Evolutionary conservation across 169 alveolate species (phyloP), one percentile per base, ranked within the genome.

Genomic region (Perkinsus marinus): DNA sequence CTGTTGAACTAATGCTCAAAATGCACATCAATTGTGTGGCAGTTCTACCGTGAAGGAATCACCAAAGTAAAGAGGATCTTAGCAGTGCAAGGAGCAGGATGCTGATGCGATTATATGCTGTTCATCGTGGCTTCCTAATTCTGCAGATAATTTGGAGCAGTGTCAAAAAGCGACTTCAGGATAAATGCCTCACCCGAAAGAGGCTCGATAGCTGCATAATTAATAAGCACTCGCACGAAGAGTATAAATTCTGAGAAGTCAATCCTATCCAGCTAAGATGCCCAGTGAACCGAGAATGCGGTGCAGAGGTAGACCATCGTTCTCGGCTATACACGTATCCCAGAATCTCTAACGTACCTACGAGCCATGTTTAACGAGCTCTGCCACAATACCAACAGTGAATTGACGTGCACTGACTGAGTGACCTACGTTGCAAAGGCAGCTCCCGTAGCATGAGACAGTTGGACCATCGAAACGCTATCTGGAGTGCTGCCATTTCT

Each of bases 391-490:
- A n/a, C n/a, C n/a, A n/a, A n/a, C n/a, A n/a, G n/a, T n/a, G n/a
- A n/a, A n/a, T n/a, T n/a, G n/a, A n/a, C n/a, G n/a, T n/a, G 19
- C 46, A 41, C 46, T n/a, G n/a, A n/a, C n/a, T n/a, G n/a, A n/a
- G n/a, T 6, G 46, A 41, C 79, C 34, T 26, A 57, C 96, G 93
- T 0, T 92, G 92, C n/a, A 94, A 79, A 26, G 96, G 95, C 43
- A 94, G 93, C 92, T 94, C 95, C 57, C 95, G 68, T 90, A 95
- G 93, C 92, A 97, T 93, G 90, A 97, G 91, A 93, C 98, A 97
- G 93, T 97, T 97, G 96, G 96, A 96, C 99, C 99, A 97, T 79
- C 99, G 94, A 92, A 97, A 97, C 5, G 99, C 94, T 38, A 97
- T 94, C 94, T 97, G 99, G 93, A 97, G 92, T 30, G 22, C 79